Percentiles rank a stretch among this genome's conserved stretches.
Conservation (phyloP, 2,329 filamentous ascomycete genomes). For the Pezicula rhizophila region DNA sequence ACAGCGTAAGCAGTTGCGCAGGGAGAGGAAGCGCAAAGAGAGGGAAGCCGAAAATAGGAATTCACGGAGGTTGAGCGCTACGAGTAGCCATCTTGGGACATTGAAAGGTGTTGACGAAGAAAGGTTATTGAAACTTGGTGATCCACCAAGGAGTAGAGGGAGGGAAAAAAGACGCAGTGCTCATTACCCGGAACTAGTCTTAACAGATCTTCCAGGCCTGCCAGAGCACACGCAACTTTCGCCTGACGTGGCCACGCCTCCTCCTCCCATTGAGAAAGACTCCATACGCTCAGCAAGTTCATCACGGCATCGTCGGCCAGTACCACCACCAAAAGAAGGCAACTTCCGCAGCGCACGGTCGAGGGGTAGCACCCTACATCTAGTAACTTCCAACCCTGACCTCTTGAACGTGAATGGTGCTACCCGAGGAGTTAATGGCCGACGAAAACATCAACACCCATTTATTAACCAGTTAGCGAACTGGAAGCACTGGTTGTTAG, state of each 20-base stretch:
- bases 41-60: slow-evolving; percentile 76
- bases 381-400: slow-evolving; percentile 65
- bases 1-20: slow-evolving; percentile 72
- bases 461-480: slow-evolving; percentile 62
- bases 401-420: slow-evolving; percentile 40
- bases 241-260: slow-evolving; percentile 40
- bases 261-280: slow-evolving; percentile 73
- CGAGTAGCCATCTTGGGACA: slow-evolving; percentile 78
- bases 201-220: slow-evolving; percentile 72
- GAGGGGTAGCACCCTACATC: slow-evolving; percentile 78
- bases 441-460: slow-evolving; percentile 53
- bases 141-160: slow-evolving; percentile 64
- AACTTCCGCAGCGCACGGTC: slow-evolving; percentile 62
- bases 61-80: slow-evolving; percentile 76
- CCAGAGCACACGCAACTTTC: slow-evolving; percentile 47
- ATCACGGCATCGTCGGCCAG: slow-evolving; percentile 66
- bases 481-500: slow-evolving; percentile 68
- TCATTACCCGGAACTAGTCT: slow-evolving; percentile 54
- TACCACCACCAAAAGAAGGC: slow-evolving; percentile 82
- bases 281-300: slow-evolving; percentile 70
- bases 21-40: slow-evolving; percentile 79
- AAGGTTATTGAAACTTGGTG: slow-evolving; percentile 39
- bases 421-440: slow-evolving; percentile 25
- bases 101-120: slow-evolving; percentile 77
- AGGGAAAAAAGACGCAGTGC: slow-evolving; percentile 71